Base-by-base conservation (phyloP, 208 protist genomes). In the Herpetomonas samuelpessoai region DNA sequence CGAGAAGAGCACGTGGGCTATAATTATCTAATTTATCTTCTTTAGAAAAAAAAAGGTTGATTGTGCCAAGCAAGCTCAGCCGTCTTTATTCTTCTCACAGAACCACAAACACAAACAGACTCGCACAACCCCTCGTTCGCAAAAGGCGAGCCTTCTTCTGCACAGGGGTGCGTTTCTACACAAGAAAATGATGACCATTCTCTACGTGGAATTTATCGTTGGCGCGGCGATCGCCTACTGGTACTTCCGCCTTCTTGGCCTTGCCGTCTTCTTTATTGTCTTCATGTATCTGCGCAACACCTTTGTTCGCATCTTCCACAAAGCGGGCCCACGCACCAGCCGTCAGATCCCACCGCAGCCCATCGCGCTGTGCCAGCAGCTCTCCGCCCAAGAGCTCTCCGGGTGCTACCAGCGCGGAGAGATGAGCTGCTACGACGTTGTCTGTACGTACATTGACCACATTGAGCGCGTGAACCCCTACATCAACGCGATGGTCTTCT, bases 391-490 rank as follows among this genome's bases (percentile, higher is more conserved):
- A 65, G 64, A 93, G 57, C 80, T 93, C 9, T 83, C 65, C 56
- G 51, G 68, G 22, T 81, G 74, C 26, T 92, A 91, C 77, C 69
- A 58, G 12, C 61, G 71, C 10, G 89, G 89, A 47, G 50, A 44
- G 14, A 66, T 88, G 22, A 69, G 76, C 52, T 84, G 76, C 24
- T 72, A 83, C 25, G 79, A 90, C 29, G 85, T 93, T 19, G 71
- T 88, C 24, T 27, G 39, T 12, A 72, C 86, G 22, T 96, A 85
- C 69, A 92, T 96, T 69, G 74, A 77, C 10, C 85, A 91, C 65
- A 93, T 93, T 50, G 76, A 86, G 65, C 62, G 57, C 21, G 79
- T 92, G 28, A 92, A 96, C 62, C 84, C 84, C 16, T 90, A 88
- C 47, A 27, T 93, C 38, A 93, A 92, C 71, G 56, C 58, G 1